These are phyloP conservation scores for Pseudoscleropodium purum DNA, from an alignment of 225 moss, liverwort and hornwort species.

Conservation along the genomic window DNA sequence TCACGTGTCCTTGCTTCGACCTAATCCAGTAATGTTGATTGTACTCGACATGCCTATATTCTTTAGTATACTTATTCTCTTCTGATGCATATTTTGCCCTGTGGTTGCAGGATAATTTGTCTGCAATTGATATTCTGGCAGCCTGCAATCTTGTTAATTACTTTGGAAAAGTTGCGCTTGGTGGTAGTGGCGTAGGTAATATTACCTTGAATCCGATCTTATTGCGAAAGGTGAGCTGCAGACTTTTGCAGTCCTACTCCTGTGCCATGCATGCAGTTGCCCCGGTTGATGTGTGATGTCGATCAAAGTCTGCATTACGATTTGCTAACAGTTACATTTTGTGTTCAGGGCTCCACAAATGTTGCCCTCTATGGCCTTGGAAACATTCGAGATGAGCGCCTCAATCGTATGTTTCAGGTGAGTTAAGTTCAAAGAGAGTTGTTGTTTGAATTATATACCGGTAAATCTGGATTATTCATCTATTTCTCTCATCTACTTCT, in stretches of 20 bases:
- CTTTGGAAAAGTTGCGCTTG: constrained; percentile 93
- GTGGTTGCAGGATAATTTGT: constrained; percentile 75
- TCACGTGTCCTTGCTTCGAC: not conserved
- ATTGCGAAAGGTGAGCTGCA: constrained; percentile 60
- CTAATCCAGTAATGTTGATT: not conserved
- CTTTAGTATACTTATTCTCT: not conserved
- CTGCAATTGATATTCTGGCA: constrained; percentile 87
- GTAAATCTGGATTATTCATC: not conserved
- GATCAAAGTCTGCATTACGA: not conserved
- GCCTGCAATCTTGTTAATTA: constrained; percentile 98
- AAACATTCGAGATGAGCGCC: constrained; percentile 97
- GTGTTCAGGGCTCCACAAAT: constrained; percentile 70
- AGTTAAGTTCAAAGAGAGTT: constrained; percentile 3
- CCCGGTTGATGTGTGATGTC: not conserved
- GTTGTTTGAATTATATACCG: not conserved
- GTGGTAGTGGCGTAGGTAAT: constrained; percentile 83
- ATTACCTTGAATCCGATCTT: constrained; percentile 88
- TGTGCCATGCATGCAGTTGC: not conserved
- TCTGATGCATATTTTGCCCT: not conserved
- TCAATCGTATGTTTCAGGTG: constrained; percentile 99
- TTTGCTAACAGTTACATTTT: not conserved
- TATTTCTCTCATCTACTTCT: not conserved
- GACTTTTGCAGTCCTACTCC: not conserved
- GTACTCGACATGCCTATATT: not conserved
- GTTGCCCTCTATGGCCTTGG: constrained; percentile 97